Percentiles rank a stretch among this genome's conserved stretches.
These are phyloP conservation scores for Neonectria hederae DNA, from an alignment of 2,329 filamentous ascomycete genomes.

Conservation along the genomic window DNA sequence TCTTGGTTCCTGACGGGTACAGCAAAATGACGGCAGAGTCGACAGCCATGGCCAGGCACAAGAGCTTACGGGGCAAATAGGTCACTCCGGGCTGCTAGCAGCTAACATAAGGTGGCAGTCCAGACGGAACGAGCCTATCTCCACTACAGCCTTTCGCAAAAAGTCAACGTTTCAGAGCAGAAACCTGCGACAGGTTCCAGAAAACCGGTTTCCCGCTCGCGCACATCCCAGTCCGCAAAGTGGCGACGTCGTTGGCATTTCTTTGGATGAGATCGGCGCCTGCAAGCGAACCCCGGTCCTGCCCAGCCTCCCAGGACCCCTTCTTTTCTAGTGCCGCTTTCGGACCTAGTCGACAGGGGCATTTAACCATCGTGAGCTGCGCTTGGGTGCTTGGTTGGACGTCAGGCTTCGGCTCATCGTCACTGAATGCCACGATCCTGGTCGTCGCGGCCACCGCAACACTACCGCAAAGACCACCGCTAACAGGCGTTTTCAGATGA, in stretches of 20 bases:
- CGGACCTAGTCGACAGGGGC: slow-evolving; percentile 22
- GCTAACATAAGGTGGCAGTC: neutral
- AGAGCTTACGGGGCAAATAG: neutral
- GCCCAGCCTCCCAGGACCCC: slow-evolving; percentile 16
- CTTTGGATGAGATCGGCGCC: slow-evolving; percentile 36
- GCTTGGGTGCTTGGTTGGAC: slow-evolving; percentile 35
- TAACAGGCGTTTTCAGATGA: slow-evolving; percentile 29
- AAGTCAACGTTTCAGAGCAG: slow-evolving; percentile 32
- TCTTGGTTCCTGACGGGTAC: neutral
- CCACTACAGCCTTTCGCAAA: neutral
- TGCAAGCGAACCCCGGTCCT: slow-evolving; percentile 29
- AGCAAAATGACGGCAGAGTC: neutral
- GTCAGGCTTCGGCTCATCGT: slow-evolving; percentile 7
- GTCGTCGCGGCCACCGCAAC: neutral
- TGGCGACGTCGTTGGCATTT: slow-evolving; percentile 26
- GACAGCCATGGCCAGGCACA: neutral
- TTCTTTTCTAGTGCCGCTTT: slow-evolving; percentile 20
- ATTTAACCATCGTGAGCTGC: slow-evolving; percentile 19
- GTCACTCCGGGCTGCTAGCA: neutral
- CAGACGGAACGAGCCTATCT: neutral
- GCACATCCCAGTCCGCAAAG: slow-evolving; percentile 20
- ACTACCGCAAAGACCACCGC: slow-evolving; percentile 27
- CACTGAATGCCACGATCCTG: slow-evolving; percentile 25
- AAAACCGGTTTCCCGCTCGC: slow-evolving; percentile 36
- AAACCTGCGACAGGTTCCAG: slow-evolving; percentile 30